Percentiles rank a stretch among this genome's conserved stretches.
Evolutionary conservation across 2,329 filamentous ascomycete genomes (phyloP).

Genomic region (Penicillium sp.): DNA sequence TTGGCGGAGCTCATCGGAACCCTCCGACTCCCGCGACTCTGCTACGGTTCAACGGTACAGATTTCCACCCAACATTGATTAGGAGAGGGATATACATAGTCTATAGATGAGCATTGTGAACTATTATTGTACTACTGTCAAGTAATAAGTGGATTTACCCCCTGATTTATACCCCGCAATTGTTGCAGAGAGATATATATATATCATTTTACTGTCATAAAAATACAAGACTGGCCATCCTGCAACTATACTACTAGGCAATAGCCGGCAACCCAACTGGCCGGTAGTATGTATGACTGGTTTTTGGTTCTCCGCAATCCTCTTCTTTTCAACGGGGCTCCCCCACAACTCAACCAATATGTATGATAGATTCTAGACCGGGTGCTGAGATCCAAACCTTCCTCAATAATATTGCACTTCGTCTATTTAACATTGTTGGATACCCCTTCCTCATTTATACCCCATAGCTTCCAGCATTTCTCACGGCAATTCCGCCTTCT

Average conservation of each 20-base stretch:
- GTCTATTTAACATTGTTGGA: neutral
- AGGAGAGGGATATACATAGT: no score
- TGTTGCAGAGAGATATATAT: no score
- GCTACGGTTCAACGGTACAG: no score
- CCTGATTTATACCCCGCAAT: neutral
- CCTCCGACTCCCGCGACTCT: slow-evolving; percentile 19
- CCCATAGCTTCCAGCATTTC: neutral
- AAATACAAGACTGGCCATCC: neutral
- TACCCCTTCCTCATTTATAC: neutral
- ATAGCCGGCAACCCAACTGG: neutral
- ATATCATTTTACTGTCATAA: no score
- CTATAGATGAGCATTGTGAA: no score
- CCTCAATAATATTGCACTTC: no score
- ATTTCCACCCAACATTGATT: no score
- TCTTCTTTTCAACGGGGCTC: neutral
- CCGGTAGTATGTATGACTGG: neutral
- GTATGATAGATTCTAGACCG: neutral
- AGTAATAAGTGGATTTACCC: neutral
- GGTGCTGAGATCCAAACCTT: no score
- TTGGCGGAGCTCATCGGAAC: slow-evolving; percentile 27
- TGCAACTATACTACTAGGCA: neutral
- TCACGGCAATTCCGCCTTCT: neutral
- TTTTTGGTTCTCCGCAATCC: neutral
- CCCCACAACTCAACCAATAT: neutral
- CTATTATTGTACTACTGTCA: no score